These are phyloP conservation scores for Funneliformis geosporum DNA, from an alignment of 192 early-diverging fungal genomes.

Conservation along the genomic window DNA sequence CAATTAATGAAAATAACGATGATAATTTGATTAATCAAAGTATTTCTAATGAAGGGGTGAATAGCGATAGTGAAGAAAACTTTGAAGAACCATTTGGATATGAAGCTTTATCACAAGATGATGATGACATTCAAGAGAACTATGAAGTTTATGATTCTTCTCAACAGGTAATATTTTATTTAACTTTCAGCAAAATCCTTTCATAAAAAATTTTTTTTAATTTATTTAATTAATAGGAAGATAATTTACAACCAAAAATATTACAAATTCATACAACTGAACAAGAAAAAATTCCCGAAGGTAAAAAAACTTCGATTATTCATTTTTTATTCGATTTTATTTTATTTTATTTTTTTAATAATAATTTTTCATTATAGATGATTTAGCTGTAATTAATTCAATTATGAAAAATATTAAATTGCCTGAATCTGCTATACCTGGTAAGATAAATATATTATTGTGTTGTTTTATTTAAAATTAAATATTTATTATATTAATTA, in stretches of 20 bases:
- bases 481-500: background rate
- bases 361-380: background rate
- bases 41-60: background rate
- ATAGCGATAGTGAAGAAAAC: background rate
- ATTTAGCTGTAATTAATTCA: background rate
- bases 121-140: background rate
- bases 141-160: background rate
- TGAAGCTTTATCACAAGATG: background rate
- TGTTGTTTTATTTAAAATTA: background rate
- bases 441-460: background rate
- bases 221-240: background rate
- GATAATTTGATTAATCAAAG: background rate
- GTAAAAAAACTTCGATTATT: too few relatives aligned
- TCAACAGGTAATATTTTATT: background rate
- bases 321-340: background rate
- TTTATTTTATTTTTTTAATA: background rate
- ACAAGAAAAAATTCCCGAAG: slow-evolving; percentile 5
- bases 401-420: slow-evolving; percentile 10
- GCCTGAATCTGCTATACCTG: slow-evolving; percentile 4
- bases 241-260: background rate
- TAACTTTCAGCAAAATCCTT: background rate
- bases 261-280: slow-evolving; percentile 5
- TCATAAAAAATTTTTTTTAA: background rate
- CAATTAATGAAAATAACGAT: background rate
- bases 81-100: background rate